Conservation (phyloP, 257 asterid genomes). For the Ocimum tenuiflorum region DNA sequence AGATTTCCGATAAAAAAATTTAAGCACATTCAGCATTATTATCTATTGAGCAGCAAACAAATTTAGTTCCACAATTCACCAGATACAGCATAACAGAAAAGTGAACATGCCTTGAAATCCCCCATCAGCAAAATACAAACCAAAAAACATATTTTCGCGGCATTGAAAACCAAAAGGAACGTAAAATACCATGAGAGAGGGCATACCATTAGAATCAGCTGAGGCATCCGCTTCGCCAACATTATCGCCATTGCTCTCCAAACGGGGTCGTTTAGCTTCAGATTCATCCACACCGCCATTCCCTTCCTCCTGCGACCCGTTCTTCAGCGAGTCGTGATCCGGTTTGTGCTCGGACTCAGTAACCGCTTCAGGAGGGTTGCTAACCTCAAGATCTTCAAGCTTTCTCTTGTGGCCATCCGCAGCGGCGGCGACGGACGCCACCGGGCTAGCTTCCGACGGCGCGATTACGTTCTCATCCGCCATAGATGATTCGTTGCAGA, state of each 20-base stretch:
- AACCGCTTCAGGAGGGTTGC: constrained; percentile 33
- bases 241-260: constrained; percentile 46
- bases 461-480: constrained; percentile 49
- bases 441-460: constrained; percentile 28
- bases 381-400: constrained; percentile 71
- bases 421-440: constrained; percentile 19
- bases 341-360: constrained; percentile 21
- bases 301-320: constrained; percentile 36
- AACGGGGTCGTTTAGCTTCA: constrained; percentile 71
- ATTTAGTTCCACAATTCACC: neutral
- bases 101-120: neutral
- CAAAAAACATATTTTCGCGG: neutral
- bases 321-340: constrained; percentile 27
- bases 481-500: constrained; percentile 23
- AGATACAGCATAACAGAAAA: neutral
- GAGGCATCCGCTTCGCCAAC: constrained; percentile 39
- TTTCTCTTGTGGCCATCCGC: constrained; percentile 69
- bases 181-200: neutral
- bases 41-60: too few species aligned
- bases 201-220: neutral
- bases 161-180: neutral
- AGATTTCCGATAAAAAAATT: too few species aligned
- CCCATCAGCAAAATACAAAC: neutral
- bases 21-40: neutral
- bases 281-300: constrained; percentile 43